These are phyloP conservation scores for Rhododendron mucronatum DNA, from an alignment of 148 eudicot genomes.

Conservation along the genomic window DNA sequence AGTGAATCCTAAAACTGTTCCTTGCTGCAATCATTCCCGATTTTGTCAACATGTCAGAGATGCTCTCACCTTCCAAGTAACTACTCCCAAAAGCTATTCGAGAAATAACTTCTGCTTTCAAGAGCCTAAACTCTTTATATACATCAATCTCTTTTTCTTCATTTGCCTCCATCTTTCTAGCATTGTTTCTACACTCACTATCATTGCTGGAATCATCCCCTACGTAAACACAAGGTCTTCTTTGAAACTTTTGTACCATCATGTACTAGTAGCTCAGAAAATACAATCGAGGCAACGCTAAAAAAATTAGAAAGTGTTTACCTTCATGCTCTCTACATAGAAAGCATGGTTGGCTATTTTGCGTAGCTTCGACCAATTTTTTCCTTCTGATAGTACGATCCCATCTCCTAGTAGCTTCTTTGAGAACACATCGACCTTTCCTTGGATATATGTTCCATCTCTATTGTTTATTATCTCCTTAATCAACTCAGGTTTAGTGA, in stretches of 20 bases:
- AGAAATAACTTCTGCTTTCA: neutral
- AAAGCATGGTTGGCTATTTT: slow-evolving; percentile 3
- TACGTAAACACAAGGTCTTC: neutral
- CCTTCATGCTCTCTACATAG: too few relatives aligned
- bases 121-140: neutral
- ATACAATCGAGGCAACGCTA: too few relatives aligned
- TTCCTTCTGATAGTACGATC: slow-evolving; percentile 1
- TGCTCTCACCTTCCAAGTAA: slow-evolving; percentile 3
- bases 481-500: slow-evolving; percentile 18
- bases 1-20: neutral
- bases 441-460: neutral
- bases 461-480: slow-evolving; percentile 12
- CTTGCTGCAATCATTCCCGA: neutral
- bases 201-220: slow-evolving; percentile 8
- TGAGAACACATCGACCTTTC: neutral
- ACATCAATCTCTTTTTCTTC: slow-evolving; percentile 1
- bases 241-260: neutral
- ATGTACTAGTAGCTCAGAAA: too few relatives aligned
- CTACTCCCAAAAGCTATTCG: slow-evolving; percentile 10
- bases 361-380: slow-evolving; percentile 16
- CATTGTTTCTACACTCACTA: neutral
- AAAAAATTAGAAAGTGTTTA: too few relatives aligned
- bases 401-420: slow-evolving; percentile 18
- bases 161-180: slow-evolving; percentile 7
- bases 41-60: neutral